Evolutionary conservation across 208 protist genomes (phyloP).

Genomic region (Vickermania ingenoplastis): DNA sequence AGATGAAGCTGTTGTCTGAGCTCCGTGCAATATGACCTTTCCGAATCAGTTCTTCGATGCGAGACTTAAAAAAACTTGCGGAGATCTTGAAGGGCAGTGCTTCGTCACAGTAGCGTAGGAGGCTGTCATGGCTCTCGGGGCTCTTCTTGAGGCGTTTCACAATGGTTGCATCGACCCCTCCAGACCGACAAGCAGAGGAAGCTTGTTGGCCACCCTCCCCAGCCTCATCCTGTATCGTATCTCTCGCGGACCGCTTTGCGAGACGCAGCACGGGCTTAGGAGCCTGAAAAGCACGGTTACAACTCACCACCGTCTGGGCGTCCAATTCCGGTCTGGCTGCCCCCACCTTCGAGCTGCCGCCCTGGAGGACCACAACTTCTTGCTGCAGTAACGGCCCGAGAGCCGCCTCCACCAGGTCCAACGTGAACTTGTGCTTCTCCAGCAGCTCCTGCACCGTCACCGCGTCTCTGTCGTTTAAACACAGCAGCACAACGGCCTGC

Average conservation of each 20-base stretch:
- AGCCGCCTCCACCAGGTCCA: not conserved
- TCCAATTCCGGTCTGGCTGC: too few relatives aligned
- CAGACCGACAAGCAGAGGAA: not conserved
- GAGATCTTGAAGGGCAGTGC: not conserved
- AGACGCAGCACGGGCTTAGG: not conserved
- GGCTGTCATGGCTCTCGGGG: not conserved
- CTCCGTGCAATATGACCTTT: constrained; percentile 76
- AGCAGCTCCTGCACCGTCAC: not conserved
- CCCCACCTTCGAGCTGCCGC: not conserved
- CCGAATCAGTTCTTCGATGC: constrained; percentile 80
- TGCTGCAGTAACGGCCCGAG: not conserved
- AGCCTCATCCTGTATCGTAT: too few relatives aligned
- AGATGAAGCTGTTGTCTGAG: constrained; percentile 30
- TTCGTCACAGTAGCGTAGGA: not conserved
- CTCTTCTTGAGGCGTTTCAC: constrained; percentile 72
- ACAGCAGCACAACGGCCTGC: constrained; percentile 66
- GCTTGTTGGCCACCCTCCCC: not conserved
- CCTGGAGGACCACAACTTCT: not conserved
- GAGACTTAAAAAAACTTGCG: constrained; percentile 54
- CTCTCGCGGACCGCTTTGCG: not conserved
- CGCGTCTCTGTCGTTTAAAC: constrained; percentile 38
- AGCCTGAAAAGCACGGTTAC: not conserved
- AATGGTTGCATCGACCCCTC: not conserved
- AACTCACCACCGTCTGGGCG: not conserved
- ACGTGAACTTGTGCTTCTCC: not conserved